Base-by-base conservation (phyloP, 345 rosid genomes). In the Acer yangbiense region DNA sequence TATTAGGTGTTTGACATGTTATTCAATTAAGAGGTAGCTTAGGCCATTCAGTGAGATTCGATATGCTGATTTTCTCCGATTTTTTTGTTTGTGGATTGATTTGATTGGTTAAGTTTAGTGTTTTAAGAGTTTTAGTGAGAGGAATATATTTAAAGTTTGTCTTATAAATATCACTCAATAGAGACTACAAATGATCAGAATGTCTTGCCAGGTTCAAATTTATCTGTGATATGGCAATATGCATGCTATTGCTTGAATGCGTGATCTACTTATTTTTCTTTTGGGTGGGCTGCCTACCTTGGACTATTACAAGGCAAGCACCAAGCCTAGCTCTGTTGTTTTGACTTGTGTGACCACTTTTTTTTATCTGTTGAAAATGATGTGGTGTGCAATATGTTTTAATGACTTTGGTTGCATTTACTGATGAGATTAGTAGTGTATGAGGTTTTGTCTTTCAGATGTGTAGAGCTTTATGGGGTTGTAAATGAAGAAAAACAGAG, bases 281-380 rank as follows among this genome's bases (percentile, higher is more conserved):
- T 74, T 70, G 57, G 6, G 70, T 74, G 4, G 77, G 77, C 62
- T 50, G 77, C 77, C 48, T 10, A 65, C 29, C 43, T 4, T 1
- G 2, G 77, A 65, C 70, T 18, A 64, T 20, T 64, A 18, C 77
- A 50, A 27, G 58, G 69, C 61, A 74, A 72, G 32, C 20, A 12
- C 18, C 77, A 6, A 18, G 25, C 39, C 35, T 48, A 11, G 48
- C 32, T 48, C 32, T 58, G 70, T 7, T 74, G 69, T 64, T 74
- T 74, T 74, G 70, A 65, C 63, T 48, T 20, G 3, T 32, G 43
- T 57, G 48, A n/a, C 44, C 74, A 17, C 48, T n/a, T 29, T 71
- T n/a, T 44, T 57, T 54, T 16, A 2, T 44, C 18, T 13, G 39
- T 64, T 35, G 20, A 39, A 60, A 60, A 60, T 16, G 64, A 58